phyloP scores from a whole-genome alignment of 2,329 filamentous ascomycete species.

The Fusarium sulawesiense region DNA sequence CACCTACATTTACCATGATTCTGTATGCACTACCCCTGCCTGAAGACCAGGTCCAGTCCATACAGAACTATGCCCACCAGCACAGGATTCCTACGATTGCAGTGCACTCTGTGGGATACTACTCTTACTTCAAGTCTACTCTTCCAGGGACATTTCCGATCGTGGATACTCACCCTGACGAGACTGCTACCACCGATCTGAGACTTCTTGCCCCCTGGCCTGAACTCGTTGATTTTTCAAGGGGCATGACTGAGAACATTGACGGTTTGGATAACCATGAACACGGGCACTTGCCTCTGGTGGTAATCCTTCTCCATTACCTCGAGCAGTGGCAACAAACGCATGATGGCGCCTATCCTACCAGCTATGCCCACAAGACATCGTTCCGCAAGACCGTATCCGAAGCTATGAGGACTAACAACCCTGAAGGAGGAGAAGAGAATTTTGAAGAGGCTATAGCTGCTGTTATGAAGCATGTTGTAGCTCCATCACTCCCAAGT shows the following conservation, averaged over 20 bases:
- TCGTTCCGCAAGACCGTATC: conserved; percentile 80
- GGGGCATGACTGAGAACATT: conserved; percentile 74
- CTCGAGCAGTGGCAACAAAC: conserved; percentile 81
- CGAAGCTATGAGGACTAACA: conserved; percentile 74
- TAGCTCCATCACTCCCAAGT: conserved; percentile 72
- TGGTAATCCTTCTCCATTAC: conserved; percentile 84
- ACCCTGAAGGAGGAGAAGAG: conserved; percentile 88
- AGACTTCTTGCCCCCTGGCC: conserved; percentile 88
- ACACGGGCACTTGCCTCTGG: conserved; percentile 91
- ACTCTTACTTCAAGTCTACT: conserved; percentile 85
- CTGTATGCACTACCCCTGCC: conserved; percentile 65
- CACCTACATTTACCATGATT: conserved; percentile 63
- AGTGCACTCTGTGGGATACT: conserved; percentile 91
- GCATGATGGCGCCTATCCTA: conserved; percentile 76
- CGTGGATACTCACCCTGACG: conserved; percentile 94
- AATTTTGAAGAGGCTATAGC: conserved; percentile 94
- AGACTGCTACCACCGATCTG: conserved; percentile 85
- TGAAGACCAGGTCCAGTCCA: conserved; percentile 55
- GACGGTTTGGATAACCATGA: conserved; percentile 79
- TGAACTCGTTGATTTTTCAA: conserved; percentile 76
- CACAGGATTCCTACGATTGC: conserved; percentile 80
- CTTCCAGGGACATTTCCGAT: conserved; percentile 87
- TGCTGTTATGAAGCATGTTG: conserved; percentile 89
- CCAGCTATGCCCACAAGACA: conserved; percentile 85
- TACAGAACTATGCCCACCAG: conserved; percentile 62